Evolutionary conservation across 169 alveolate genomes (phyloP).

Genomic region (Babesia ovata): DNA sequence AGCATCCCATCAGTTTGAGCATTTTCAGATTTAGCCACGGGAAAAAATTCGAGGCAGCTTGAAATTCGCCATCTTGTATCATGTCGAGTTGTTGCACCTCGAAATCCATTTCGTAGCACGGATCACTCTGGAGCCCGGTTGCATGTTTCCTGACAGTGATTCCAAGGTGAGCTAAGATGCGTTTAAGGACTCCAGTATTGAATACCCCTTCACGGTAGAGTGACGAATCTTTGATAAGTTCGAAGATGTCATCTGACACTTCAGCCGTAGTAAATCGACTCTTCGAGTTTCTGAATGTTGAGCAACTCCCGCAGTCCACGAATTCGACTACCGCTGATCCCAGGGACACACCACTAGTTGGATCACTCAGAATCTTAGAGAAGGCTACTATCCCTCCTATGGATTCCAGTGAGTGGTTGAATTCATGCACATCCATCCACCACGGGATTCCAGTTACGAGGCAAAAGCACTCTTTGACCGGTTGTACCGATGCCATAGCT

Average conservation of each 20-base stretch:
- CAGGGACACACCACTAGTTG: slow-evolving; percentile 42
- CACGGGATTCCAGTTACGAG: slow-evolving; percentile 48
- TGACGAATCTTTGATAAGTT: slow-evolving; percentile 18
- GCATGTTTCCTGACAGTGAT: neutral
- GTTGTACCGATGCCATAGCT: slow-evolving; percentile 40
- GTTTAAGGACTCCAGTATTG: slow-evolving; percentile 10
- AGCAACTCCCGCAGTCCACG: slow-evolving; percentile 19
- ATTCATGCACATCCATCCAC: slow-evolving; percentile 59
- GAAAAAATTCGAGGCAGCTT: slow-evolving; percentile 31
- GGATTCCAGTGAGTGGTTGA: slow-evolving; percentile 19
- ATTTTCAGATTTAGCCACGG: slow-evolving; percentile 64
- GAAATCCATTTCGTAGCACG: slow-evolving; percentile 49
- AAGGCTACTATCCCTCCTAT: slow-evolving; percentile 27
- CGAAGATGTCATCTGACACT: slow-evolving; percentile 35
- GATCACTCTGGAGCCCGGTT: neutral
- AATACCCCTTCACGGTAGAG: slow-evolving; percentile 51
- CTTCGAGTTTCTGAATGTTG: slow-evolving; percentile 25
- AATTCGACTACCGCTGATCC: slow-evolving; percentile 59
- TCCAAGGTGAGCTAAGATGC: slow-evolving; percentile 27
- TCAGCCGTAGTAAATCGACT: slow-evolving; percentile 19
- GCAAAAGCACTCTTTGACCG: slow-evolving; percentile 55
- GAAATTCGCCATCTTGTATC: slow-evolving; percentile 50
- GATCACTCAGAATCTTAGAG: slow-evolving; percentile 46
- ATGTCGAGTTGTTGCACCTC: slow-evolving; percentile 59
- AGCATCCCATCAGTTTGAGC: slow-evolving; percentile 43